Evolutionary conservation across 2,329 filamentous ascomycete genomes (phyloP), one percentile per base, ranked within the genome.

Genomic region (Hypocreales sp.): DNA sequence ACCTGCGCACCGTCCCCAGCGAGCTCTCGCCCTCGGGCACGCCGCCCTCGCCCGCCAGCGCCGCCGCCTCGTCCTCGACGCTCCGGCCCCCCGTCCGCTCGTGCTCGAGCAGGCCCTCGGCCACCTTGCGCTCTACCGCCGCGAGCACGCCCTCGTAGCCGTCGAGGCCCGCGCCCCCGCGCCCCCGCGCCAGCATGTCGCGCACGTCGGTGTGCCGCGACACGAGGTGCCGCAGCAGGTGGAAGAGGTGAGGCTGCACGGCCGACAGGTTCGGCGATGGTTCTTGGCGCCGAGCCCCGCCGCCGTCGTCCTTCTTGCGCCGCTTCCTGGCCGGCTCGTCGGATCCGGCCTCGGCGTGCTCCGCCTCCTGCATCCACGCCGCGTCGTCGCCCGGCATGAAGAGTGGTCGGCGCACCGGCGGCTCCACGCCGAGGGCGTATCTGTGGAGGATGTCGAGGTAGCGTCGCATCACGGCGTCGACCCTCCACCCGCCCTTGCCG

Each of bases 171-270:
- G 79, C 79, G 9, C 70, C 61, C 13, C 66, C 58, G 11, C 64
- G 58, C 11, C 65, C 69, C 34, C 62, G 63, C 1, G 82, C 86
- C 3, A 98, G 65, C n/a, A 76, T 70, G 46, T 95, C 83, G 18
- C 90, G 72, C 18, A 95, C 73, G 38, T 90, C 67, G 15, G 81
- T 86, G 51, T 94, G 80, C 35, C 64, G 67, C 3, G 74, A 63
- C 19, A 98, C 74, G 15, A 95, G 67, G 18, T 87, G 75, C 11
- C 87, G 71, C 14, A 95, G 67, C 15, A 98, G 67, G 48, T 92
- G 80, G 61, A 98, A 98, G 23, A 94, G 68, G 51, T 98, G 90
- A 1, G 83, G 73, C 51, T 95, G 86, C 64, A 94, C 81, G 19
- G 74, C 74, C 8, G 68, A 63, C 25, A 93, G 60, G 48, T 90